Conservation (phyloP, 495 filamentous ascomycete species). For the Rhypophila decipiens region DNA sequence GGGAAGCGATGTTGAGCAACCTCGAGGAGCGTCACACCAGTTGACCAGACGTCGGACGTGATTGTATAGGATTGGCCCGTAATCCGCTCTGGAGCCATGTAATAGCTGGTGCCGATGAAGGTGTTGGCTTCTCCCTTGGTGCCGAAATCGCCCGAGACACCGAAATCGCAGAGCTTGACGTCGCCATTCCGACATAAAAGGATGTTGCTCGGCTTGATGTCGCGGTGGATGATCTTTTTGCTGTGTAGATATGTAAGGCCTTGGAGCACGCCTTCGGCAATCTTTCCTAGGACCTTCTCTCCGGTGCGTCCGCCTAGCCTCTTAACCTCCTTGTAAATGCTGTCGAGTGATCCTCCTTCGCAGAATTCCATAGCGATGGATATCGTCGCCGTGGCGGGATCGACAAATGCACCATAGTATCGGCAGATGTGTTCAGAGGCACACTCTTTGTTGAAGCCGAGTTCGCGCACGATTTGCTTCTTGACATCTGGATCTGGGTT, state of each 20-base stretch:
- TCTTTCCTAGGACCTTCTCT: conserved; percentile 97
- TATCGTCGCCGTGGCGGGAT: conserved; percentile 87
- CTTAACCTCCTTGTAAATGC: conserved; percentile 95
- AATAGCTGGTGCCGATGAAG: conserved; percentile 97
- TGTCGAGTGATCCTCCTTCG: conserved; percentile 90
- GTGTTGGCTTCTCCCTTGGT: conserved; percentile 98
- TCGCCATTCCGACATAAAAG: conserved; percentile 86
- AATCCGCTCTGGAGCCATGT: conserved; percentile 98
- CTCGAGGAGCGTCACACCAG: conserved; percentile 92
- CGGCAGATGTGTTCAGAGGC: conserved; percentile 89
- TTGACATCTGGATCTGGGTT: conserved; percentile 96
- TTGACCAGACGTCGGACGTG: conserved; percentile 95
- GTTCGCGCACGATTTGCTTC: conserved; percentile 92
- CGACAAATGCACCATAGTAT: conserved; percentile 95
- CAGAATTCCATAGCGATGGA: conserved; percentile 99
- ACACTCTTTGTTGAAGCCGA: conserved; percentile 96
- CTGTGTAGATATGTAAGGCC: conserved; percentile 94
- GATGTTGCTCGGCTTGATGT: conserved; percentile 98
- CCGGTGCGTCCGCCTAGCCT: conserved; percentile 89
- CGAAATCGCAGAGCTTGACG: conserved; percentile 97
- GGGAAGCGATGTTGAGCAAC: conserved; percentile 97
- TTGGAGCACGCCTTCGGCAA: conserved; percentile 90
- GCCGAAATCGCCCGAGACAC: conserved; percentile 94
- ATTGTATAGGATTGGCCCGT: conserved; percentile 97
- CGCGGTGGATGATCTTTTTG: conserved; percentile 96